Evolutionary conservation across 2,329 filamentous ascomycete species (phyloP), one percentile per base, ranked within the genome.

Genomic region (Paecilomyces variotii): DNA sequence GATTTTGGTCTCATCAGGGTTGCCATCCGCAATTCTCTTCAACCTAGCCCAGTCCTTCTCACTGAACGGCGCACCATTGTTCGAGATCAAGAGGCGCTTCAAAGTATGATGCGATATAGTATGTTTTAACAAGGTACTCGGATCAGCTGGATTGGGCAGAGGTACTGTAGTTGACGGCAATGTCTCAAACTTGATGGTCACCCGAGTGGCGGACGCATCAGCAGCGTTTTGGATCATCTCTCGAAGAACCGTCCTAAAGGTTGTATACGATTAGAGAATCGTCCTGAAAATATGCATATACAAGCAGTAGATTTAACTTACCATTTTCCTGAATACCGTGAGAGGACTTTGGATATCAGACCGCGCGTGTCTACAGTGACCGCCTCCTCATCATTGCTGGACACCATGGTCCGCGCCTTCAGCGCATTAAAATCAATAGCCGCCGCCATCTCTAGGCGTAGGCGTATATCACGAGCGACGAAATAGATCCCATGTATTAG

Each of bases 171-270:
- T 84, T 32, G 93, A 97, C 1, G 93, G 92, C 14, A 90, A 75
- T 1, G 93, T 96, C 73, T 99, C 93, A 80, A 94, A 96, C 67
- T 89, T 92, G 70, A 99, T 90, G 53, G 85, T 89, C 65, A 97
- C 93, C 58, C 86, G 92, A 14, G 87, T 89, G 54, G 94, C 94
- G 70, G 92, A 90, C 25, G 94, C 94, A 78, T 99, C 94, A 63
- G 94, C 93, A n/a, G 94, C 94, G 72, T 99, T 99, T 71, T 99
- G 94, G 52, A 99, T 91, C 61, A 99, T 86, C 73, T 99, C 94
- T 79, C 94, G 86, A 19, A 99, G 78, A 11, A 85, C 86, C 11
- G 84, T 86, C 73, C 74, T 76, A 45, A 2, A 14, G 9, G 19
- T 7, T 2, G 62, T 28, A 14, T 45, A 49, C 27, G 11, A n/a